Conservation (phyloP, 805 yeast genomes). For the Kodamaea sagamina region DNA sequence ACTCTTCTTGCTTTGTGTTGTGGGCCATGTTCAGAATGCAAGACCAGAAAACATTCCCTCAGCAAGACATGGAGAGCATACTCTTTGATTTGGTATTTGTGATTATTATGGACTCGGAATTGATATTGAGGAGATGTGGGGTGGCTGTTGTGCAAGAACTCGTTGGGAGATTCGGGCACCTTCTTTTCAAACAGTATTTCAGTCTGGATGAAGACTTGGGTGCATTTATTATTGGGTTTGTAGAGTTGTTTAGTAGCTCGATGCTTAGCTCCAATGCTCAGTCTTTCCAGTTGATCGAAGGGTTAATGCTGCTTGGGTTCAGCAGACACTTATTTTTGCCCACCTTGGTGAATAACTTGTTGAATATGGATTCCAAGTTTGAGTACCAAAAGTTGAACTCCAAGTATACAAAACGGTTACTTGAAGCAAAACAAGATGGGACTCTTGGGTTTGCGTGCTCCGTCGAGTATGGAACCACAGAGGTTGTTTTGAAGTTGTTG, state of each 20-base stretch:
- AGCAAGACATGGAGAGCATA: conserved; percentile 17
- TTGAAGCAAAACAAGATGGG: too few species aligned
- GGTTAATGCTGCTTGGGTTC: conserved; percentile 28
- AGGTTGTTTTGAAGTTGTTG: too few species aligned
- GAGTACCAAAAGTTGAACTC: conserved; percentile 47
- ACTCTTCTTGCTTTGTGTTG: conserved; percentile 79
- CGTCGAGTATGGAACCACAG: too few species aligned
- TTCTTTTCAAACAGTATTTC: conserved; percentile 28
- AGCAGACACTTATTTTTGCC: conserved; percentile 27
- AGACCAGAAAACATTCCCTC: conserved; percentile 12
- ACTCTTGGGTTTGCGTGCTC: too few species aligned
- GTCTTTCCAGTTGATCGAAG: conserved; percentile 20
- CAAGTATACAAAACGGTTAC: conserved; percentile 25
- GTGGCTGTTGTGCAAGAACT: conserved; percentile 87
- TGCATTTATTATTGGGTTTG: conserved; percentile 46
- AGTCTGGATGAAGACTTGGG: conserved; percentile 22
- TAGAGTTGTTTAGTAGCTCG: conserved; percentile 59
- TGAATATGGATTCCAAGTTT: conserved; percentile 35
- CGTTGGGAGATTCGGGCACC: conserved; percentile 69
- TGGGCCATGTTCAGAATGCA: conserved; percentile 69
- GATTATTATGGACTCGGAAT: conserved; percentile 70
- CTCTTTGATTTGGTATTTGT: conserved; percentile 48
- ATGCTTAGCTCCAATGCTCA: conserved; percentile 23
- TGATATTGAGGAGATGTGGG: conserved; percentile 76
- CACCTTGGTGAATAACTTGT: conserved; percentile 33